These are phyloP conservation scores for Mortierella sp. DNA, from an alignment of 371 early-diverging fungal genomes.

Conservation along the genomic window DNA sequence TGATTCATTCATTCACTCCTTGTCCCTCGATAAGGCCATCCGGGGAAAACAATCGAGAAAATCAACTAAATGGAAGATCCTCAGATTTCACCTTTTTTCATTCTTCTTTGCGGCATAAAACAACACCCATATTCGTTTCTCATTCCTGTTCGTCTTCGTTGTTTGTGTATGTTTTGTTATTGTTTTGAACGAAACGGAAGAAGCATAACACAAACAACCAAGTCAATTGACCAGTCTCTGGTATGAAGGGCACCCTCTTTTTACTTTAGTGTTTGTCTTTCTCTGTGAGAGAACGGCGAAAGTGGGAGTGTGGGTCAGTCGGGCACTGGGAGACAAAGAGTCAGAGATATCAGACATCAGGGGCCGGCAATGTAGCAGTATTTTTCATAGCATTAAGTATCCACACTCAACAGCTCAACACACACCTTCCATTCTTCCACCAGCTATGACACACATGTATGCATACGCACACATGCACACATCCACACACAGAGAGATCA, in stretches of 20 bases:
- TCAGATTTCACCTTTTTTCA: neutral
- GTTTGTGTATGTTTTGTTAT: neutral
- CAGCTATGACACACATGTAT: neutral
- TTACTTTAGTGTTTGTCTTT: neutral
- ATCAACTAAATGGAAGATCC: neutral
- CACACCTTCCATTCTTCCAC: neutral
- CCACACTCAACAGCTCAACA: neutral
- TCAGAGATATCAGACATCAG: neutral
- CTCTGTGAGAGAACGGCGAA: neutral
- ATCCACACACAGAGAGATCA: neutral
- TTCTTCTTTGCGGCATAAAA: neutral
- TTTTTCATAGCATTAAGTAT: too few relatives aligned
- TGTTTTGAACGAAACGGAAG: too few relatives aligned
- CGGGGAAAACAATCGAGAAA: neutral
- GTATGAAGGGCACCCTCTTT: neutral
- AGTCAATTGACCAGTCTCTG: neutral
- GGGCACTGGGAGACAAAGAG: neutral
- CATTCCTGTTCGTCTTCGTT: neutral
- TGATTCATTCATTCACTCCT: neutral
- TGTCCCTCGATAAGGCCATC: neutral
- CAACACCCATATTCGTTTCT: neutral
- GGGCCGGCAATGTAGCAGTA: neutral
- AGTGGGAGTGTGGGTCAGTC: too few relatives aligned
- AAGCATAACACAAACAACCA: too few relatives aligned
- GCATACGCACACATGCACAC: neutral